Evolutionary conservation across 2,329 filamentous ascomycete genomes (phyloP).

Genomic region (Trichoderma citrinoviride): DNA sequence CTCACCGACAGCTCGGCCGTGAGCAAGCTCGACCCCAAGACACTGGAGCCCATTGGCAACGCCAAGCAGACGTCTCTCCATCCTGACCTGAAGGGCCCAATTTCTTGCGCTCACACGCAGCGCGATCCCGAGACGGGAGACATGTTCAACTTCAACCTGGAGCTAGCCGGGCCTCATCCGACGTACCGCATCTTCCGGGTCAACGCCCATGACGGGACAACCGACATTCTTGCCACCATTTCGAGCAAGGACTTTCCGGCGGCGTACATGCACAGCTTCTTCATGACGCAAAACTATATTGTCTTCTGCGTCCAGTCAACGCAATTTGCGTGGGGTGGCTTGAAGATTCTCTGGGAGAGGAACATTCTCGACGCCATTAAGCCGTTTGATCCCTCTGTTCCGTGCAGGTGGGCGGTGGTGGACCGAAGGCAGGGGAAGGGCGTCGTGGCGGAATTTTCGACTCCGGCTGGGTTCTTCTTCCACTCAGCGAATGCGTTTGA

Average conservation of each 20-base stretch:
- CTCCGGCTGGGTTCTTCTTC: constrained; percentile 71
- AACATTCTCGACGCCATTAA: constrained; percentile 69
- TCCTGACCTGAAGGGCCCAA: constrained; percentile 62
- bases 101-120: constrained; percentile 70
- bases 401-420: constrained; percentile 70
- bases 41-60: constrained; percentile 69
- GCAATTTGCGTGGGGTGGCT: constrained; percentile 56
- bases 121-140: constrained; percentile 71
- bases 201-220: constrained; percentile 60
- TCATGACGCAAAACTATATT: constrained; percentile 68
- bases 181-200: constrained; percentile 70
- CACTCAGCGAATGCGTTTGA: constrained; percentile 78
- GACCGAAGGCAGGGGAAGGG: constrained; percentile 63
- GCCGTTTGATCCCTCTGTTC: constrained; percentile 55
- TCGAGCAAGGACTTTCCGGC: constrained; percentile 46
- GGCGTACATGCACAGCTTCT: constrained; percentile 82
- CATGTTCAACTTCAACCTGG: constrained; percentile 78
- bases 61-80: constrained; percentile 61
- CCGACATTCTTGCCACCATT: constrained; percentile 69
- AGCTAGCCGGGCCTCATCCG: constrained; percentile 54
- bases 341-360: constrained; percentile 60
- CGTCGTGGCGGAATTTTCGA: constrained; percentile 66
- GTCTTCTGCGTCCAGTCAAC: constrained; percentile 71
- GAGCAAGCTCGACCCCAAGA: constrained; percentile 64
- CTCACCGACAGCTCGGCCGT: constrained; percentile 52